phyloP scores from a whole-genome alignment of 2,329 filamentous ascomycete species.

The Geosmithia morbida region DNA sequence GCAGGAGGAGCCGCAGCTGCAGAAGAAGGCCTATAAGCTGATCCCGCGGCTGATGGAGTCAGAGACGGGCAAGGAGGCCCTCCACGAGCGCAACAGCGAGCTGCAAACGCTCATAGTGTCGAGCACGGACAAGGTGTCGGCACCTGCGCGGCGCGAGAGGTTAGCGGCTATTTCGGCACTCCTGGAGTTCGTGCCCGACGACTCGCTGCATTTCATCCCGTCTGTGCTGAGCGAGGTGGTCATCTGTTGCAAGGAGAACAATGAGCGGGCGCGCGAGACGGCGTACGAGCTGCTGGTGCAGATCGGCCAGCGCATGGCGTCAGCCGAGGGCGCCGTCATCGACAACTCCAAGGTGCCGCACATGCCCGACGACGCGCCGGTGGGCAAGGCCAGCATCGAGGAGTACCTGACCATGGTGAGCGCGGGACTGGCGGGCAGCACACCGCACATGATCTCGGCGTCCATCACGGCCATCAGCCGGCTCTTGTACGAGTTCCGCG shows the following conservation, averaged over 20 bases:
- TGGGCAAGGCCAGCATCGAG: conserved; percentile 69
- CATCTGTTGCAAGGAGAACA: conserved; percentile 93
- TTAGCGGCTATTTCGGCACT: conserved; percentile 71
- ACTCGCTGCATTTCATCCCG: conserved; percentile 84
- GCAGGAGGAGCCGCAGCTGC: conserved; percentile 74
- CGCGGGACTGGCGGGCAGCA: conserved; percentile 81
- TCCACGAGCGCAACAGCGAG: conserved; percentile 61
- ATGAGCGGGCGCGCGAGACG: conserved; percentile 79
- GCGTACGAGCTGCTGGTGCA: conserved; percentile 84
- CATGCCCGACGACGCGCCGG: conserved; percentile 69
- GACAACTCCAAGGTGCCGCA: conserved; percentile 76
- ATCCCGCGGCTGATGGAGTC: conserved; percentile 83
- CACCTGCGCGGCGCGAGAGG: conserved; percentile 75
- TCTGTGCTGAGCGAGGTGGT: conserved; percentile 86
- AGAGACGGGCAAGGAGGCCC: conserved; percentile 58
- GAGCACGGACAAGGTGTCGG: conserved; percentile 72
- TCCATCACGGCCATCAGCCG: conserved; percentile 90
- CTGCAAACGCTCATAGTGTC: conserved; percentile 69
- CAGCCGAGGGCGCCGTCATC: conserved; percentile 55
- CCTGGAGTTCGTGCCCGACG: conserved; percentile 61
- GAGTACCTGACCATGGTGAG: conserved; percentile 98
- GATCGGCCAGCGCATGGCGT: conserved; percentile 67
- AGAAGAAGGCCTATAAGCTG: conserved; percentile 98
- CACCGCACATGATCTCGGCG: conserved; percentile 94
- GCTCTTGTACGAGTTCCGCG: conserved; percentile 85